A percentile compares a stretch with the other conserved stretches of the same genome.
Conservation (phyloP, 2,329 filamentous ascomycete genomes). For the Penicillium paneum region DNA sequence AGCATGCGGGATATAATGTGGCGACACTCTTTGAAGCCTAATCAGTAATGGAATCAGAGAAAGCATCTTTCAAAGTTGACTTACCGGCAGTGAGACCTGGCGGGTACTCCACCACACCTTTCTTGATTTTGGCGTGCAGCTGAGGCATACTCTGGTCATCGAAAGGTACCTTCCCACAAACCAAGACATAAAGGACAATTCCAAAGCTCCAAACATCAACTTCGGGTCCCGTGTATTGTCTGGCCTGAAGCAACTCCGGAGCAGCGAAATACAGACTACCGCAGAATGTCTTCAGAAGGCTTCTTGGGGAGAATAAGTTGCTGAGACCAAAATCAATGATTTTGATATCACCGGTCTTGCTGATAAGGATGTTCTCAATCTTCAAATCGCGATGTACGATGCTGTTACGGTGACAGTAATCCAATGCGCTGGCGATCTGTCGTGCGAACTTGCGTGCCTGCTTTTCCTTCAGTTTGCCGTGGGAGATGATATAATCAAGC, state of each 20-base stretch:
- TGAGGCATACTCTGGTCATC: slow-evolving; percentile 99
- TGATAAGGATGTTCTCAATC: slow-evolving; percentile 99
- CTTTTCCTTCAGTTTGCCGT: slow-evolving; percentile 96
- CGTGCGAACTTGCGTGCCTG: slow-evolving; percentile 96
- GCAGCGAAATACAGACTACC: slow-evolving; percentile 97
- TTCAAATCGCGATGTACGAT: slow-evolving; percentile 97
- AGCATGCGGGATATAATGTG: slow-evolving; percentile 92
- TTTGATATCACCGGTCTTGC: slow-evolving; percentile 98
- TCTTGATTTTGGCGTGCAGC: slow-evolving; percentile 97
- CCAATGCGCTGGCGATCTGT: slow-evolving; percentile 92
- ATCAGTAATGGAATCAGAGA: slow-evolving; percentile 35
- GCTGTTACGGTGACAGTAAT: slow-evolving; percentile 97
- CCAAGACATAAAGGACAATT: slow-evolving; percentile 93
- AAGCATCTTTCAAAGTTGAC: slow-evolving; percentile 29
- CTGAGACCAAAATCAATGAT: slow-evolving; percentile 98
- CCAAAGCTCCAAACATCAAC: slow-evolving; percentile 99
- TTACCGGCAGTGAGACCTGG: slow-evolving; percentile 85
- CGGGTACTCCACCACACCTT: slow-evolving; percentile 91
- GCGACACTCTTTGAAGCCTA: slow-evolving; percentile 69
- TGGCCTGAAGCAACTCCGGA: slow-evolving; percentile 87
- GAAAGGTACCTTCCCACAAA: slow-evolving; percentile 97
- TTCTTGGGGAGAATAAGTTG: slow-evolving; percentile 85
- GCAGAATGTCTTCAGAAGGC: slow-evolving; percentile 91
- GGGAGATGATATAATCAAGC: slow-evolving; percentile 99
- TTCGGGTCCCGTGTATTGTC: slow-evolving; percentile 91